Base-by-base conservation (phyloP, 768 basidiomycete genomes). In the Russula sp. region DNA sequence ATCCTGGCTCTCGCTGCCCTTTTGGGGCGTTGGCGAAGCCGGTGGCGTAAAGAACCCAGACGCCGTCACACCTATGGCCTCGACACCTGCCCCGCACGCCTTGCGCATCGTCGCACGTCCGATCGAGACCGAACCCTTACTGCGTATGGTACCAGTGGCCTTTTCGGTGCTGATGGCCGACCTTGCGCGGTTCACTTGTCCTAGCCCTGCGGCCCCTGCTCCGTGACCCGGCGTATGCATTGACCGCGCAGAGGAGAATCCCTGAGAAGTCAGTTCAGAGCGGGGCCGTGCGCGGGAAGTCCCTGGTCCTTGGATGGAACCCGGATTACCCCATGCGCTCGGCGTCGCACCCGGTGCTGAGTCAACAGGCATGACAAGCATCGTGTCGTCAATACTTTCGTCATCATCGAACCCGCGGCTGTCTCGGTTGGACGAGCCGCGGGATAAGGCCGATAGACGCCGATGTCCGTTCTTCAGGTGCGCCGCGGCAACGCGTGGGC, bases 21-120 rank as follows among this genome's bases (percentile, higher is more conserved):
- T 44, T 27, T 48, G n/a, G 9, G 61, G 49, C 13, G 57, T 8
- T 9, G 61, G 44, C 20, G 63, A 63, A 11, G 55, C 52, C 20
- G 59, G 63, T 42, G 66, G 77, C 13, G 79, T 76, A 72, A 93
- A 93, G 71, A 92, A 92, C 0, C 91, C 91, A 22, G 79, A 79
- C 39, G 89, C 91, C 37, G 87, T 90, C 51, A 93, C 78, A 18
- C 89, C 80, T 50, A 87, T 71, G 32, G 89, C 86, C 75, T 89
- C 87, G 61, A 92, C 91, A 35, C 83, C 87, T 22, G 88, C 83
- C 16, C 87, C 91, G 57, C 80, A 78, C 49, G 81, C 74, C 76
- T 90, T 91, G 63, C 74, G 69, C 69, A 76, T 80, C 64, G 83
- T 83, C 20, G 83, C 85, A 42, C 83, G 75, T 57, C 88, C 87